A percentile compares a stretch with the other conserved stretches of the same genome.
These are phyloP conservation scores for Aspergillus avenaceus DNA, from an alignment of 495 filamentous ascomycete genomes.

Conservation along the genomic window DNA sequence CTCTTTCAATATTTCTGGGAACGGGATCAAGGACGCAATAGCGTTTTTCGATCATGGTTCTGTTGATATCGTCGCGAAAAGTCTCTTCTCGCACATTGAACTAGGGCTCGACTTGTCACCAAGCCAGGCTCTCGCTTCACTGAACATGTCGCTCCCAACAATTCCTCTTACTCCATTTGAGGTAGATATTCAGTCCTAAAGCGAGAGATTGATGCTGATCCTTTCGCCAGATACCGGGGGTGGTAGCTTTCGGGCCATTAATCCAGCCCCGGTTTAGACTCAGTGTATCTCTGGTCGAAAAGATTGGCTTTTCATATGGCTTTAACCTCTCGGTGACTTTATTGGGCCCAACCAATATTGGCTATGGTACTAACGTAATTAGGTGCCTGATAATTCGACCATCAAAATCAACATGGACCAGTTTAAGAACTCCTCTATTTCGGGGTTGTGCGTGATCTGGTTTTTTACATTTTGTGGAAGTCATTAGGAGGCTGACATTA, in stretches of 20 bases:
- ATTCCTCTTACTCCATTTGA: slow-evolving; percentile 24
- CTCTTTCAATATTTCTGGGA: slow-evolving; percentile 12
- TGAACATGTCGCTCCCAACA: slow-evolving; percentile 14
- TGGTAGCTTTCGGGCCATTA: slow-evolving; percentile 23
- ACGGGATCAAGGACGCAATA: slow-evolving; percentile 8
- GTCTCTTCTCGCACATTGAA: slow-evolving; percentile 25
- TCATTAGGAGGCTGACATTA: background rate
- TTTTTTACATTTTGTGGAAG: too few relatives aligned
- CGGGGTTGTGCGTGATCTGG: slow-evolving; percentile 30
- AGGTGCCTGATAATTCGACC: slow-evolving; percentile 24
- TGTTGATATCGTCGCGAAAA: slow-evolving; percentile 18
- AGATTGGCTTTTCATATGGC: slow-evolving; percentile 25
- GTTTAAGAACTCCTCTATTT: slow-evolving; percentile 13
- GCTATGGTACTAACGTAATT: background rate
- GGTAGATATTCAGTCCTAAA: slow-evolving; percentile 1
- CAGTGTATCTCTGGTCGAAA: slow-evolving; percentile 9
- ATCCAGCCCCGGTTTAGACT: slow-evolving; percentile 17
- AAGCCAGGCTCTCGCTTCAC: slow-evolving; percentile 6
- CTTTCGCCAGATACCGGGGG: slow-evolving; percentile 19
- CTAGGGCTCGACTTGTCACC: slow-evolving; percentile 16
- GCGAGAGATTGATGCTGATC: background rate
- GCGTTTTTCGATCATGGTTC: slow-evolving; percentile 19
- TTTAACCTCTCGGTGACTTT: slow-evolving; percentile 14
- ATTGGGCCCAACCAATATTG: background rate
- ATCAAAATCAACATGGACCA: slow-evolving; percentile 19